These are phyloP conservation scores for Yamadazyma ubonensis DNA, from an alignment of 805 yeast species.

Conservation along the genomic window DNA sequence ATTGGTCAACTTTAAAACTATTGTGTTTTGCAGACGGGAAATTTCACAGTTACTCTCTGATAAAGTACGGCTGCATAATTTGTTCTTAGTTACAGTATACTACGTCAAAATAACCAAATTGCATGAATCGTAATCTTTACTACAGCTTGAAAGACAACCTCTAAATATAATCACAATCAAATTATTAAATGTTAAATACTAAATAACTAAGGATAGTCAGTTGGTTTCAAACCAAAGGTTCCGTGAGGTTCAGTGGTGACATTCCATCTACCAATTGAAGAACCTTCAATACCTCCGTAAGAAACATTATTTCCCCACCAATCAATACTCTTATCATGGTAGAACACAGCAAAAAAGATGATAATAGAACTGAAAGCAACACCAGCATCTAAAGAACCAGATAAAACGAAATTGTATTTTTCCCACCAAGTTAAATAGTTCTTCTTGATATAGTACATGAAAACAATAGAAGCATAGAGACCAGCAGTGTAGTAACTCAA, in stretches of 20 bases:
- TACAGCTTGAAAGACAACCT: too few relatives aligned
- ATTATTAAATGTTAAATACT: not conserved
- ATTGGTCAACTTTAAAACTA: too few relatives aligned
- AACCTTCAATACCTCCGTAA: slow-evolving; percentile 37
- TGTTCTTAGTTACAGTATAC: too few relatives aligned
- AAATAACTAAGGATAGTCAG: slow-evolving; percentile 13
- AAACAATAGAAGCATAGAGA: slow-evolving; percentile 24
- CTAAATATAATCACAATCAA: too few relatives aligned
- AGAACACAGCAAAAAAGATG: slow-evolving; percentile 38
- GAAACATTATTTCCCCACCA: slow-evolving; percentile 34
- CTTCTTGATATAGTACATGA: slow-evolving; percentile 30
- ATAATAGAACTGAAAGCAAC: slow-evolving; percentile 35
- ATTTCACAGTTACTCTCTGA: too few relatives aligned
- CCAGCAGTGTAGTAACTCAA: slow-evolving; percentile 30
- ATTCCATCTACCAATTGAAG: slow-evolving; percentile 19
- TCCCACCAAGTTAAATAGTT: slow-evolving; percentile 33
- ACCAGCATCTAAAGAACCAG: slow-evolving; percentile 33
- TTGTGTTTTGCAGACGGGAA: too few relatives aligned
- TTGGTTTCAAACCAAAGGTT: slow-evolving; percentile 30
- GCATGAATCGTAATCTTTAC: too few relatives aligned
- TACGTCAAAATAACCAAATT: too few relatives aligned
- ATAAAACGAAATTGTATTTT: slow-evolving; percentile 34
- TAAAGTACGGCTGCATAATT: too few relatives aligned
- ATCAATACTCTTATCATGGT: slow-evolving; percentile 25
- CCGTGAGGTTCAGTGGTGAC: slow-evolving; percentile 28